These are phyloP conservation scores for Fusarium temperatum DNA, from an alignment of 2,329 filamentous ascomycete species.

Conservation along the genomic window DNA sequence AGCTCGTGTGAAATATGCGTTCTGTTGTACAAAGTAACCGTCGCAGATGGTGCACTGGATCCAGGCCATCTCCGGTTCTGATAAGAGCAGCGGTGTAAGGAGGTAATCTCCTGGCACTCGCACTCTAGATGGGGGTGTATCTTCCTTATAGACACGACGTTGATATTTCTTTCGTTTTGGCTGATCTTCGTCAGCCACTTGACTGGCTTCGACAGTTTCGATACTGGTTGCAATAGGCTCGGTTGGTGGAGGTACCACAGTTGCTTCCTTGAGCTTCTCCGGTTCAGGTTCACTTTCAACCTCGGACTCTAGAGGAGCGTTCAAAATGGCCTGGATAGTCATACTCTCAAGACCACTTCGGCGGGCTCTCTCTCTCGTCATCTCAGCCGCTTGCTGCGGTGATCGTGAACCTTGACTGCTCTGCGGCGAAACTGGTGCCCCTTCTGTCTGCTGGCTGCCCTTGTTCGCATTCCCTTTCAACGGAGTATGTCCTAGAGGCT, in stretches of 20 bases:
- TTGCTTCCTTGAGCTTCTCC: slow-evolving; percentile 13
- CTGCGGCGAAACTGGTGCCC: slow-evolving; percentile 45
- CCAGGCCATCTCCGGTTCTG: slow-evolving; percentile 81
- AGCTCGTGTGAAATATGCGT: slow-evolving; percentile 86
- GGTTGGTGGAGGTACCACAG: slow-evolving; percentile 12
- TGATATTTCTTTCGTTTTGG: slow-evolving; percentile 49
- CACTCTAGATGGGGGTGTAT: slow-evolving; percentile 45
- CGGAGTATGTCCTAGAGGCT: slow-evolving; percentile 46
- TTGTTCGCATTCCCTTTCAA: slow-evolving; percentile 21
- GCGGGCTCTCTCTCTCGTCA: neutral
- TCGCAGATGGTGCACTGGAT: slow-evolving; percentile 88
- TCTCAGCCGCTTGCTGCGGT: slow-evolving; percentile 32
- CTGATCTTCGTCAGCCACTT: slow-evolving; percentile 25
- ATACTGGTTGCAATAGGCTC: slow-evolving; percentile 37
- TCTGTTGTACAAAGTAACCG: slow-evolving; percentile 83
- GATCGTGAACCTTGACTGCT: slow-evolving; percentile 42
- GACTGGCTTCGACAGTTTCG: slow-evolving; percentile 31
- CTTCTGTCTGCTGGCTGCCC: slow-evolving; percentile 4
- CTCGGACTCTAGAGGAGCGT: slow-evolving; percentile 39
- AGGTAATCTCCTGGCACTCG: slow-evolving; percentile 83
- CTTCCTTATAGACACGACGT: slow-evolving; percentile 47
- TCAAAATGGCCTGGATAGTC: slow-evolving; percentile 48
- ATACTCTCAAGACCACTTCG: slow-evolving; percentile 40
- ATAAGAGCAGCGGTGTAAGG: slow-evolving; percentile 78
- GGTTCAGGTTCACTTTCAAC: slow-evolving; percentile 22